phyloP scores from a whole-genome alignment of 2,329 filamentous ascomycete species.

The Elsinoe ampelina region DNA sequence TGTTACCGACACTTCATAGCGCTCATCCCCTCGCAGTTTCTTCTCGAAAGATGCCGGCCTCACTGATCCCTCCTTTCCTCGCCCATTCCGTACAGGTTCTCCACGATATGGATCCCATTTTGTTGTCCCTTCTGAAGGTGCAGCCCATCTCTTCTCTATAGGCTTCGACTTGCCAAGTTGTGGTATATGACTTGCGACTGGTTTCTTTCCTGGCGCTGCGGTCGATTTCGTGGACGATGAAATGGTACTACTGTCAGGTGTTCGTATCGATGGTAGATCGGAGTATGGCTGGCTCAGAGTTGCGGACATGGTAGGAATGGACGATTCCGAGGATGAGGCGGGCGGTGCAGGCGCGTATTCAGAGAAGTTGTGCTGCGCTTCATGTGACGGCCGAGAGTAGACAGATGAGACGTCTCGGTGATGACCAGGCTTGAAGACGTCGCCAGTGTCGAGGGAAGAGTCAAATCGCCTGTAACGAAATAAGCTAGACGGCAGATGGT shows the following conservation, averaged over 20 bases:
- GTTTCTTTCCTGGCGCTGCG: not conserved
- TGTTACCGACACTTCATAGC: conserved; percentile 1
- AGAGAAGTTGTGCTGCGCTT: not conserved
- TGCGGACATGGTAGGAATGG: not conserved
- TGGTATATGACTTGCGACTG: conserved; percentile 9
- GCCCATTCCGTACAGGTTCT: not conserved
- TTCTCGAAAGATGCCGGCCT: not conserved
- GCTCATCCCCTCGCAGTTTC: not conserved
- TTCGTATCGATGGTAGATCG: not conserved
- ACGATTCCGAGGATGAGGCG: not conserved
- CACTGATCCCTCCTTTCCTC: not conserved
- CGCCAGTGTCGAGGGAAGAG: conserved; percentile 9
- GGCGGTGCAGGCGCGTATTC: not conserved
- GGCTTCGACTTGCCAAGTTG: not conserved
- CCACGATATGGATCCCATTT: conserved; percentile 5
- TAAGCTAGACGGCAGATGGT: conserved; percentile 12
- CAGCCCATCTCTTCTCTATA: not conserved
- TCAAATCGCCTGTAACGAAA: conserved; percentile 12
- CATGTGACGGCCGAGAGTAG: conserved; percentile 6
- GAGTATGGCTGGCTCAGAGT: conserved; percentile 6
- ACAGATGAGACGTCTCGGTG: conserved; percentile 1
- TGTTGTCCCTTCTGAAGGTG: not conserved
- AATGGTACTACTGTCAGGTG: not conserved
- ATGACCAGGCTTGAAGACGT: conserved; percentile 11
- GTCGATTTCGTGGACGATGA: not conserved